These are phyloP conservation scores for slime mould (Dictyostelium discoideum) DNA, from an alignment of 78 protist genomes.

Conservation along the genomic window DNA sequence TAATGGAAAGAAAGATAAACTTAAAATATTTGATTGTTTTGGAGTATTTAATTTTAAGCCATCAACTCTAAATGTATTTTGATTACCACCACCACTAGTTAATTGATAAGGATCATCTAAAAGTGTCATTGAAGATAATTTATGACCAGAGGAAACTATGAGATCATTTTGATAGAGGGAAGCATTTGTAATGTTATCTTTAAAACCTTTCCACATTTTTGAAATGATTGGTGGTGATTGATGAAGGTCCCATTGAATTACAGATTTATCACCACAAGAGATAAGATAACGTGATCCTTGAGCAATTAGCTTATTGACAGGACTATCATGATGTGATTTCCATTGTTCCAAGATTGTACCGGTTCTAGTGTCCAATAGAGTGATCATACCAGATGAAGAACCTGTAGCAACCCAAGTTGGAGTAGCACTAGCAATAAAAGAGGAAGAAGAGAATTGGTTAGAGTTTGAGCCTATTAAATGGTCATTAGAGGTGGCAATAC, in stretches of 20 bases:
- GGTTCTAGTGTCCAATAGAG: conserved; percentile 49
- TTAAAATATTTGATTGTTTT: conserved; percentile 53
- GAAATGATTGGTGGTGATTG: conserved; percentile 44
- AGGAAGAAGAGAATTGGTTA: conserved; percentile 16
- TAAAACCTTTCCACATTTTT: conserved; percentile 78
- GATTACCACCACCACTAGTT: background rate
- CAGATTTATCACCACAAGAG: conserved; percentile 61
- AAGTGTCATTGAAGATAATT: conserved; percentile 41
- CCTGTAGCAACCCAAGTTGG: conserved; percentile 78
- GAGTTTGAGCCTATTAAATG: background rate
- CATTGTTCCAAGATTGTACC: conserved; percentile 58
- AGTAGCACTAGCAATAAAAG: background rate
- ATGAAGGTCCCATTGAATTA: conserved; percentile 66
- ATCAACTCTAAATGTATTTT: conserved; percentile 46
- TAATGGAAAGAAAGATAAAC: conserved; percentile 38
- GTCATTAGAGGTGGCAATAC: conserved; percentile 67
- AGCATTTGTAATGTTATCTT: conserved; percentile 11
- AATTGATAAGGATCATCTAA: conserved; percentile 11
- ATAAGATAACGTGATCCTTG: conserved; percentile 44
- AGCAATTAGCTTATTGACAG: conserved; percentile 43
- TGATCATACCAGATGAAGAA: conserved; percentile 18
- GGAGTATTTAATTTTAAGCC: conserved; percentile 52
- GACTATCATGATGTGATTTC: conserved; percentile 55
- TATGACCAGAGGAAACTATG: conserved; percentile 29
- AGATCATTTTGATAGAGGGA: conserved; percentile 45